Evolutionary conservation across 129 eudicot species (phyloP).

Genomic region (Flaveria trinervia): DNA sequence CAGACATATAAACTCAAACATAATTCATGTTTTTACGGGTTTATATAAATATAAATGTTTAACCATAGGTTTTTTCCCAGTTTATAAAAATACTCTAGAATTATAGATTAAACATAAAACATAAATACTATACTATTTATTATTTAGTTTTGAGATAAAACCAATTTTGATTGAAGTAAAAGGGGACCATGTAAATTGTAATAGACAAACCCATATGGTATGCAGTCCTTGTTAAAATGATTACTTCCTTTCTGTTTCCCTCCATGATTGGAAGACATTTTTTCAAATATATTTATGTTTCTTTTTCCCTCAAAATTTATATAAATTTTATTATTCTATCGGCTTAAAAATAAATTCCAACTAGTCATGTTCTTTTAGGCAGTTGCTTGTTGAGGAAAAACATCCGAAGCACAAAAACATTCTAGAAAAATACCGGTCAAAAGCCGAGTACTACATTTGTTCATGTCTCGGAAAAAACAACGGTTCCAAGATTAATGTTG

Average conservation of each 20-base stretch:
- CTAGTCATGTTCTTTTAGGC: no score
- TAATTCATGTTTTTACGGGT: not conserved
- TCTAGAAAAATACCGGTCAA: slow-evolving; percentile 52
- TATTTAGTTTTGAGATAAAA: not conserved
- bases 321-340: not conserved
- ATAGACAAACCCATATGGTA: slow-evolving; percentile 36
- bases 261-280: slow-evolving; percentile 11
- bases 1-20: not conserved
- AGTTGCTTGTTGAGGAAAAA: slow-evolving; percentile 46
- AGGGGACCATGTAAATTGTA: slow-evolving; percentile 11
- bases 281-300: not conserved
- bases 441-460: slow-evolving; percentile 72
- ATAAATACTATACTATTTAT: no score
- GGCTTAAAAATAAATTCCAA: slow-evolving; percentile 29
- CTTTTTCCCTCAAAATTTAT: not conserved
- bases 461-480: slow-evolving; percentile 68
- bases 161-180: no score
- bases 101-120: no score
- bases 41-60: no score
- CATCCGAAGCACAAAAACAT: slow-evolving; percentile 39
- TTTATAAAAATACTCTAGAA: no score
- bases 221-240: slow-evolving; percentile 27
- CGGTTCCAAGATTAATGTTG: slow-evolving; percentile 42
- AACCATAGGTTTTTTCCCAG: no score
- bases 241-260: slow-evolving; percentile 28